Evolutionary conservation across 148 eudicot genomes (phyloP), one percentile per base, ranked within the genome.

Genomic region (Chenopodium formosanum): DNA sequence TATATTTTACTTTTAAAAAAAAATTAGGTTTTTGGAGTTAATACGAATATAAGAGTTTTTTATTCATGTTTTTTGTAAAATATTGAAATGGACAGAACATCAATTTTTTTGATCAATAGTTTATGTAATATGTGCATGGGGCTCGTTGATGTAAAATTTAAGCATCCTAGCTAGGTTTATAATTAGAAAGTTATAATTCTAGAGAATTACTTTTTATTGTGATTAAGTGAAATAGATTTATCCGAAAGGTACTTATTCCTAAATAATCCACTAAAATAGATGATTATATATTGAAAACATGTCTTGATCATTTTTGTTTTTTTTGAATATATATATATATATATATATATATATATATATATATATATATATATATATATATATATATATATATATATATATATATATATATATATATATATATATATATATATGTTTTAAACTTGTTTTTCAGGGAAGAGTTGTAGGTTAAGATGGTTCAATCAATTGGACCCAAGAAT

Each of bases 401-500:
- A 23, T 23, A 23, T 23, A 23, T 23, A 23, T 23, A 23, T 23
- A 23, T 23, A 23, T 23, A 23, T 23, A 23, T 23, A 23, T 23
- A 23, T 23, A 23, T 23, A 23, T 23, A 23, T 23, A 22, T n/a
- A 17, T 44, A 4, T 27, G 7, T 40, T 73, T 80, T 22, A 65
- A 37, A 77, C 34, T 70, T 68, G n/a, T 77, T 75, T 79, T 32
- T 50, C 77, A 94, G 98, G 98, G 4, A 94, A 94, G 83, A 94
- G 98, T 79, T 94, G 98, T 88, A 91, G 98, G 86, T 79, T 94
- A 76, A 91, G 98, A 82, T 94, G 98, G 98, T 92, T 94, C 83
- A 92, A 94, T 89, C 97, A 94, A 81, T 87, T 94, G 10, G 98
- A 94, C 80, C 98, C 98, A 60, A 89, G 98, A 89, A 92, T 94